phyloP scores from a whole-genome alignment of 2,329 filamentous ascomycete genomes.

The Geosmithia morbida region DNA sequence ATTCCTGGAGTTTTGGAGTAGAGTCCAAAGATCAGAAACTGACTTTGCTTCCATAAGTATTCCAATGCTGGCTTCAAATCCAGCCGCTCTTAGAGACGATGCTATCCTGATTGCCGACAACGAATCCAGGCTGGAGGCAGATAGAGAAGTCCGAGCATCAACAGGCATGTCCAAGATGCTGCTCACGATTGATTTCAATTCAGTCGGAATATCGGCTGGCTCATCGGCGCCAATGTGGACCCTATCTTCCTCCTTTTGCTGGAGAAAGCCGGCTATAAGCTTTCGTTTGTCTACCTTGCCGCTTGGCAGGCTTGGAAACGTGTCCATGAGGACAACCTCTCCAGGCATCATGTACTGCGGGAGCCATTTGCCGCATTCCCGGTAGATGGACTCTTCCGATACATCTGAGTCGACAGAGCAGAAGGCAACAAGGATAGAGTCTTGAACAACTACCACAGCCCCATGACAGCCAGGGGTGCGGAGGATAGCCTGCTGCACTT shows the following conservation, averaged over 20 bases:
- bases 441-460: constrained; percentile 52
- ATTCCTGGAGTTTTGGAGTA: background rate
- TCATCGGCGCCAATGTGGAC: background rate
- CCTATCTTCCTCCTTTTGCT: background rate
- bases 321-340: constrained; percentile 48
- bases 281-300: constrained; percentile 67
- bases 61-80: constrained; percentile 40
- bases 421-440: constrained; percentile 60
- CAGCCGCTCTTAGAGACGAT: constrained; percentile 43
- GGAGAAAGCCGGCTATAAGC: constrained; percentile 37
- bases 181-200: constrained; percentile 17
- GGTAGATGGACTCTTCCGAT: constrained; percentile 28
- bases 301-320: constrained; percentile 63
- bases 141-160: constrained; percentile 25
- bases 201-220: background rate
- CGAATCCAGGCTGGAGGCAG: constrained; percentile 50
- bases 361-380: constrained; percentile 58
- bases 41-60: constrained; percentile 45
- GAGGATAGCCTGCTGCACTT: constrained; percentile 57
- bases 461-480: constrained; percentile 47
- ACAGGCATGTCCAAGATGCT: constrained; percentile 23
- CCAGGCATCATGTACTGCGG: constrained; percentile 73
- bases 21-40: constrained; percentile 14
- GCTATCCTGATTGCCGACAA: constrained; percentile 28
- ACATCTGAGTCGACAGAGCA: constrained; percentile 37